Base-by-base conservation (phyloP, 2,329 filamentous ascomycete genomes). In the Verticillium nubilum region DNA sequence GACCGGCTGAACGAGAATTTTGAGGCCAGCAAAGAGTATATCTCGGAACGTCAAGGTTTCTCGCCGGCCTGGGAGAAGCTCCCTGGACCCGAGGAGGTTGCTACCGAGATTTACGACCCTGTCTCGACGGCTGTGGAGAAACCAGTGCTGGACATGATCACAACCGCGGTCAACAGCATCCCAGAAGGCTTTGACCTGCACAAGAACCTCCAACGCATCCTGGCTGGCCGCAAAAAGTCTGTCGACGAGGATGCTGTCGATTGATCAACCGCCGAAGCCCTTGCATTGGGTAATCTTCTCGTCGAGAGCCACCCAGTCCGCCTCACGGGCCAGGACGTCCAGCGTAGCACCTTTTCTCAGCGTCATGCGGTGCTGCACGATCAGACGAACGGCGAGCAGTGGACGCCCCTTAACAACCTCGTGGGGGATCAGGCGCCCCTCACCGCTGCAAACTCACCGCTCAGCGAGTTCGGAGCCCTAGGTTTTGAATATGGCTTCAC, bases 401-500 rank as follows among this genome's bases (percentile, higher is more conserved):
- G 96, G 79, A 97, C 92, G 12, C 94, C 95, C 59, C 82, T 99
- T 59, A 90, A 96, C 79, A 79, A 97, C 74, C 78, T 99, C 66
- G 88, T 86, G 78, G 86, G 94, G 67, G 89, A 95, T 68, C 95
- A 99, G 78, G 93, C 90, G 71, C 92, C 90, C 68, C 97, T 99
- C 70, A 90, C 95, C 74, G 96, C 98, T 71, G 91, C 91, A 62
- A 99, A 99, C 84, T 98, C 95, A 26, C 97, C 94, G 7, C 84
- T 87, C 67, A 86, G 83, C 69, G 80, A 87, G 74, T 85, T 83
- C 59, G 81, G 80, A 69, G 90, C 86, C 63, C 90, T 99, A 62
- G 95, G 95, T 57, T 99, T 99, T 74, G 95, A 99, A 77, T 99
- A 99, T 70, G 95, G 95, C 61, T 98, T 98, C 82, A 98, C 95